Conservation (phyloP, 306 rosid species). For the Quercus aquifolioides region DNA sequence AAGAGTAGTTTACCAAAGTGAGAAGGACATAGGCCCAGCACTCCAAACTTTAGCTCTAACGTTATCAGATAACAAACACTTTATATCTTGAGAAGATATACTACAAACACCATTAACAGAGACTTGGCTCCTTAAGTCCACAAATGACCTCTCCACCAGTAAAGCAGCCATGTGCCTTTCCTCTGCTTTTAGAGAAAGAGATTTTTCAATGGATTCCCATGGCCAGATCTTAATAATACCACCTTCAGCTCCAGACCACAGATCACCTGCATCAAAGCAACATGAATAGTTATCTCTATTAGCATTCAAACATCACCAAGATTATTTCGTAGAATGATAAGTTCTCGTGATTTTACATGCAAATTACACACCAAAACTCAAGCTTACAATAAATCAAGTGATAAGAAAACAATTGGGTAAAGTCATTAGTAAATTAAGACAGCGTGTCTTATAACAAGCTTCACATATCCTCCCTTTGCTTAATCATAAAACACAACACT, state of each 20-base stretch:
- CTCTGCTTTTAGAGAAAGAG: slow-evolving; percentile 80
- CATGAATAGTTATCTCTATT: slow-evolving; percentile 2
- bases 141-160: slow-evolving; percentile 82
- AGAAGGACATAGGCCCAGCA: slow-evolving; percentile 69
- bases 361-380: not conserved
- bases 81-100: slow-evolving; percentile 93
- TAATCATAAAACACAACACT: not conserved
- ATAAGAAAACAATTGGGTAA: not conserved
- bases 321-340: not conserved
- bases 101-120: slow-evolving; percentile 90
- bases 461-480: not conserved
- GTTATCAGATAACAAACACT: slow-evolving; percentile 65
- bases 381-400: not conserved
- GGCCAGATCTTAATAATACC: slow-evolving; percentile 92
- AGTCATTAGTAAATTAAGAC: not conserved
- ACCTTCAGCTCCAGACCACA: slow-evolving; percentile 96
- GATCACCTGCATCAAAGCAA: slow-evolving; percentile 59
- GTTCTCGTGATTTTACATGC: not conserved
- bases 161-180: slow-evolving; percentile 97
- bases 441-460: not conserved
- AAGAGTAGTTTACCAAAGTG: slow-evolving; percentile 60
- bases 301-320: not conserved
- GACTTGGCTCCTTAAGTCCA: slow-evolving; percentile 82
- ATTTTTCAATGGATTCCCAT: slow-evolving; percentile 92
- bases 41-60: slow-evolving; percentile 85